Percentiles rank a stretch among this genome's conserved stretches.
Conservation (phyloP, 2,329 filamentous ascomycete species). For the Grosmannia serpens region DNA sequence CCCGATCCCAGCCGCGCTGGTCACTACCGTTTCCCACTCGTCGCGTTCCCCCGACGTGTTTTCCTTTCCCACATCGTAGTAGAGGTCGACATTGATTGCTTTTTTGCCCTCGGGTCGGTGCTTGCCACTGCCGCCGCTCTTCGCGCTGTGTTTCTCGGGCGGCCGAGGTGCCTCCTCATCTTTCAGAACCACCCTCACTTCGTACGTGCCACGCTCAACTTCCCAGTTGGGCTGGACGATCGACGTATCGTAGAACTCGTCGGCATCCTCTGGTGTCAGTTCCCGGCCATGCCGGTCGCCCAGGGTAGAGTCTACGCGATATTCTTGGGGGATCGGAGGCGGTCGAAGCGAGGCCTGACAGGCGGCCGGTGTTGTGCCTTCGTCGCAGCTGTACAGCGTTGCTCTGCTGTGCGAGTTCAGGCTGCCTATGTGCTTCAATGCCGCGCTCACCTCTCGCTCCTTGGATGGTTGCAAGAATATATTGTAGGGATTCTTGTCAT, state of each 20-base stretch:
- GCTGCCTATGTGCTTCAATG: slow-evolving; percentile 21
- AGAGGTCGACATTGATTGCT: neutral
- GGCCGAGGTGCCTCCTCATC: neutral
- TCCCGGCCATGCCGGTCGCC: neutral
- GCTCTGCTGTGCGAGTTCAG: slow-evolving; percentile 15
- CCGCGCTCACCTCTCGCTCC: slow-evolving; percentile 32
- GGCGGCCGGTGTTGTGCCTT: slow-evolving; percentile 15
- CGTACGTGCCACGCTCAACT: slow-evolving; percentile 5
- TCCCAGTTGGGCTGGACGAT: slow-evolving; percentile 9
- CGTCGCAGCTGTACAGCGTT: slow-evolving; percentile 14
- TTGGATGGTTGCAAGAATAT: slow-evolving; percentile 24
- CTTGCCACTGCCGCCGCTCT: neutral
- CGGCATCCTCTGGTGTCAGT: slow-evolving; percentile 4
- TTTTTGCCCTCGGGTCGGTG: neutral
- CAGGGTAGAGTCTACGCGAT: neutral
- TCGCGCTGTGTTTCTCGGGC: neutral
- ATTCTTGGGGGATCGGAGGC: slow-evolving; percentile 9
- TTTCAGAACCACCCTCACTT: slow-evolving; percentile 14
- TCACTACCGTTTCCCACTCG: slow-evolving; percentile 28
- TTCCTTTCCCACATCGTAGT: neutral
- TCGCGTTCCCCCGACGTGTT: slow-evolving; percentile 18
- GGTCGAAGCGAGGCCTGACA: slow-evolving; percentile 1
- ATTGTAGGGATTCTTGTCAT: slow-evolving; percentile 28
- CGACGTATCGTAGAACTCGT: slow-evolving; percentile 9
- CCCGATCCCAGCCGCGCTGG: slow-evolving; percentile 18